Evolutionary conservation across 306 rosid species (phyloP), one percentile per base, ranked within the genome.

Genomic region (Vicia villosa): DNA sequence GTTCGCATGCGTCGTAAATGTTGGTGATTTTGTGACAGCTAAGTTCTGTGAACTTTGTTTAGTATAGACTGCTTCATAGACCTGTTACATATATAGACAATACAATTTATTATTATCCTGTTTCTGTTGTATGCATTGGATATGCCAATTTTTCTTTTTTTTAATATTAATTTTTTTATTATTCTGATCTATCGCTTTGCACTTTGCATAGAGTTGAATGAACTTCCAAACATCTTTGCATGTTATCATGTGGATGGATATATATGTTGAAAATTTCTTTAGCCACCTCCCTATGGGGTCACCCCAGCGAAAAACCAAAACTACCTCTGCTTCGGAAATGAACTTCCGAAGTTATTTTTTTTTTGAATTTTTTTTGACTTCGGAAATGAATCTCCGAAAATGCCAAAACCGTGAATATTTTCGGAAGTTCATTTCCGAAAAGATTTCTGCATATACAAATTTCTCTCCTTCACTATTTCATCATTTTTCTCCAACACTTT

Each of bases 1-100:
- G 24, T 47, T 72, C 45, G 78, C 78, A 78, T 73, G 82, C 82
- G 82, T 67, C 13, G 72, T 54, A 61, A 36, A 61, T 47, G 71
- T 51, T 38, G 51, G 65, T 17, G 64, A 71, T 65, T 78, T 70
- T 37, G 40, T 49, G 68, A 79, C 79, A 79, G 67, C 75, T 73
- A 61, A 8, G 73, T 42, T 68, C 68, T 79, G 76, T 45, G 55
- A 40, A 46, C 49, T 71, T 73, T 74, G 68, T 43, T 60, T 43
- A 7, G 15, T 8, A 41, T 69, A 80, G 80, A 12, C 65, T 74
- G 69, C 7, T 4, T 70, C 74, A 14, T 80, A 80, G 83, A 19
- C 77, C 83, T 70, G 77, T 63, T 47, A 69, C 70, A 58, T 69
- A 58, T 74, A 38, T 74, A 34, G 76, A 74, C 83, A 79, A 68